phyloP scores from a whole-genome alignment of 2,329 filamentous ascomycete species.

The Trichoderma afroharzianum region DNA sequence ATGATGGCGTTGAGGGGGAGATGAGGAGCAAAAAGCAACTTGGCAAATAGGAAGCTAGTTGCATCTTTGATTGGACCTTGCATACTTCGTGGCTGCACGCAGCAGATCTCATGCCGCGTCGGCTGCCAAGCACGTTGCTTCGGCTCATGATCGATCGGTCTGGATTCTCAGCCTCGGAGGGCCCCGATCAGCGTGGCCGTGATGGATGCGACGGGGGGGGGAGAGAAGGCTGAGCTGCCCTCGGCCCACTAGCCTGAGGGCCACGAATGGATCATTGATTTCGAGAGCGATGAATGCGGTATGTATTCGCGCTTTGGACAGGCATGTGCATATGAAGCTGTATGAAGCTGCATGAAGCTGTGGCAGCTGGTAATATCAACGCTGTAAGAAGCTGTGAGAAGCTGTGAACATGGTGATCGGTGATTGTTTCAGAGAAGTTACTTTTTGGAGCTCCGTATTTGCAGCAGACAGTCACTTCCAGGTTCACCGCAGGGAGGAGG shows the following conservation, averaged over 20 bases:
- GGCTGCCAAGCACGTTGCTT: not conserved
- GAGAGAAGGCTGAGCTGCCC: not conserved
- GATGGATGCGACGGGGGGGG: constrained; percentile 2
- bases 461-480: not conserved
- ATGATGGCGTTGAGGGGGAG: not conserved
- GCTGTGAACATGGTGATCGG: not conserved
- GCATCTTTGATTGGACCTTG: not conserved
- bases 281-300: not conserved
- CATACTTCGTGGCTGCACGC: not conserved
- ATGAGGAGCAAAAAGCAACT: not conserved
- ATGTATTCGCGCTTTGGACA: not conserved
- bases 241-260: not conserved
- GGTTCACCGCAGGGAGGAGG: not conserved
- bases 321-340: not conserved
- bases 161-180: constrained; percentile 6
- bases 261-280: not conserved
- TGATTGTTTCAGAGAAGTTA: not conserved
- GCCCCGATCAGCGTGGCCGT: not conserved
- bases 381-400: not conserved
- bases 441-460: not conserved
- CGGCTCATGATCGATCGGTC: not conserved
- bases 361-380: not conserved
- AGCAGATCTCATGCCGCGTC: not conserved
- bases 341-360: not conserved
- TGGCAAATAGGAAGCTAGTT: not conserved